Evolutionary conservation across 371 early-diverging fungal species (phyloP), one percentile per base, ranked within the genome.

Genomic region (Mucor sp.): DNA sequence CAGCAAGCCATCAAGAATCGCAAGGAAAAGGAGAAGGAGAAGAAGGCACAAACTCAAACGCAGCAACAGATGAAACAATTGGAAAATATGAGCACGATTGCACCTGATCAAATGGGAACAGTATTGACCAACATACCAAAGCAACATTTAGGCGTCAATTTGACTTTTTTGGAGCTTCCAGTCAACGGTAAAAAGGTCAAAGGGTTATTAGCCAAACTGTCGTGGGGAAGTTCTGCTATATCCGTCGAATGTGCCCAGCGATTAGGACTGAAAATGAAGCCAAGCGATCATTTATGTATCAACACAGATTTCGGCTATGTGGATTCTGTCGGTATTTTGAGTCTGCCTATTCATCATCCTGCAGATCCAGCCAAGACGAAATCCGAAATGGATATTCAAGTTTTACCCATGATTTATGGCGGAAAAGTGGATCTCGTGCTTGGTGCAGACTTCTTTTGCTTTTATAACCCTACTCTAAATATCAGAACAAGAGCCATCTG

Each of bases 401-500:
- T 77, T 23, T 27, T 77, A 44, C 78, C 78, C 6, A 39, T 39
- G 57, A 64, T 77, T 14, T 77, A 72, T 35, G 67, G 64, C 8
- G 74, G 74, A 14, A 66, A 66, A 41, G 74, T 77, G 0, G 78
- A 74, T 19, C 32, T 77, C 11, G 68, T 77, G n/a, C 48, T 77
- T 12, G 78, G 78, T 1, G 70, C 75, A 11, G 78, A 77, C 33
- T 77, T 77, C 39, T 77, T 77, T 56, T 57, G 43, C n/a, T 55
- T 39, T 14, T 70, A 59, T 57, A 64, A 67, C 6, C 72, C 78
- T 0, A 63, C 60, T 0, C 63, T 77, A 19, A 72, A 74, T 50
- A 65, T 77, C 21, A 68, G 53, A 30, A 23, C 67, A 23, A 69
- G 69, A 41, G 50, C 56, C 0, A 67, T 77, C 12, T 58, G 43